Percentiles rank a stretch among this genome's conserved stretches.
Evolutionary conservation across 1,284 basidiomycete species (phyloP).

Genomic region (Vanrija pseudolonga): DNA sequence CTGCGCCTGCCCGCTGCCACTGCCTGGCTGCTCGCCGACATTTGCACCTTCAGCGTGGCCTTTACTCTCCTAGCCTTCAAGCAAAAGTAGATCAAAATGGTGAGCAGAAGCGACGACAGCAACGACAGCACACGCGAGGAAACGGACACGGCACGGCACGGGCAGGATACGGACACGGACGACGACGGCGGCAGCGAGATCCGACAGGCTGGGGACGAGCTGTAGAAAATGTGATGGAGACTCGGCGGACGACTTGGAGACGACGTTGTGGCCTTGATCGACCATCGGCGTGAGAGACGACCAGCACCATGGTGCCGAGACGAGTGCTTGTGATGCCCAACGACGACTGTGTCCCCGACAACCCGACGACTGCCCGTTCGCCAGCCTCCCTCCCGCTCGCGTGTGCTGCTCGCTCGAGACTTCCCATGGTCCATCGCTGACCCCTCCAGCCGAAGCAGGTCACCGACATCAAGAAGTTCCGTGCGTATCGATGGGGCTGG

Average conservation of each 20-base stretch:
- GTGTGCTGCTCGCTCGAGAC: not conserved
- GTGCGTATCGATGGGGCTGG: not conserved
- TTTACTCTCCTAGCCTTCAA: slow-evolving; percentile 13
- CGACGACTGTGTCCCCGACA: too few species aligned
- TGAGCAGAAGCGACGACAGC: not conserved
- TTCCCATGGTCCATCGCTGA: not conserved
- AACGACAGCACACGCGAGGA: too few species aligned
- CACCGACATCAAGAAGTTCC: slow-evolving; percentile 97
- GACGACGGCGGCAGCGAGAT: not conserved
- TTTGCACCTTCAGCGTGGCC: not conserved
- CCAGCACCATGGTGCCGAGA: too few species aligned
- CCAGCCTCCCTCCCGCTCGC: too few species aligned
- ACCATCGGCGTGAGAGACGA: too few species aligned
- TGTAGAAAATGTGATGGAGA: too few species aligned
- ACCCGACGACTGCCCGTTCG: too few species aligned
- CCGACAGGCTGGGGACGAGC: too few species aligned
- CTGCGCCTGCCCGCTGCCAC: not conserved
- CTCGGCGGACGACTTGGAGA: too few species aligned
- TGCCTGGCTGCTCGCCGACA: slow-evolving; percentile 1
- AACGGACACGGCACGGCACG: too few species aligned
- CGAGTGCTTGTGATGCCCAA: too few species aligned
- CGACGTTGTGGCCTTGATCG: too few species aligned
- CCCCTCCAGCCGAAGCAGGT: slow-evolving; percentile 85
- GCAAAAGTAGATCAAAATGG: slow-evolving; percentile 11
- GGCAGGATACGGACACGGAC: not conserved